These are phyloP conservation scores for Auriscalpium orientale DNA, from an alignment of 768 basidiomycete species.

Conservation along the genomic window DNA sequence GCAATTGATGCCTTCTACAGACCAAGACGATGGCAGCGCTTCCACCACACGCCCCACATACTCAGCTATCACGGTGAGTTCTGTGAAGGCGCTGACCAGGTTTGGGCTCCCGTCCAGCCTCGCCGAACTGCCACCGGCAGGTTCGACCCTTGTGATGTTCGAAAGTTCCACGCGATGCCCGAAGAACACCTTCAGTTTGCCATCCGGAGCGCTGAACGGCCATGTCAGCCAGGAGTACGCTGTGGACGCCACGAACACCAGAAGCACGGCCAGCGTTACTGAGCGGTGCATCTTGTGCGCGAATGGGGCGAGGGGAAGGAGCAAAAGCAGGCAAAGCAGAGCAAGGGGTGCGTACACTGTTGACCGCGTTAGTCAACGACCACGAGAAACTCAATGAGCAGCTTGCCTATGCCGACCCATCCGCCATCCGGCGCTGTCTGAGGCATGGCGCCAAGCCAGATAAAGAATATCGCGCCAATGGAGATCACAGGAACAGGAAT, in stretches of 20 bases:
- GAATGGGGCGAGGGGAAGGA: conserved; percentile 61
- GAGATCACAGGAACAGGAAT: conserved; percentile 46
- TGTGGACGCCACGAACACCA: conserved; percentile 32
- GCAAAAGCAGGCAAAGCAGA: conserved; percentile 39
- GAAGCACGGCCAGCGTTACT: conserved; percentile 29
- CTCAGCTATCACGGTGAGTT: conserved; percentile 35
- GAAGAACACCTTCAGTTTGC: conserved; percentile 69
- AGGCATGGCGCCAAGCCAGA: conserved; percentile 33
- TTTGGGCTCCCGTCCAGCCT: conserved; percentile 1
- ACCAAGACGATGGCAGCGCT: conserved; percentile 43
- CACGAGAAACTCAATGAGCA: not conserved
- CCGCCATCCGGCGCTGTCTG: conserved; percentile 64
- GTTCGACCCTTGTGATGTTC: not conserved
- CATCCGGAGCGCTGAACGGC: conserved; percentile 49
- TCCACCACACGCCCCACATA: conserved; percentile 39
- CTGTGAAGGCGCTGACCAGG: conserved; percentile 32
- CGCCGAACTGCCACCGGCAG: too few relatives aligned
- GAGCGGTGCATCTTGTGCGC: conserved; percentile 40
- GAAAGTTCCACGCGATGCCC: conserved; percentile 47
- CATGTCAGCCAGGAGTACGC: conserved; percentile 38
- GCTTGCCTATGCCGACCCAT: conserved; percentile 40
- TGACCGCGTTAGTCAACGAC: conserved; percentile 1
- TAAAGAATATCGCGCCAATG: conserved; percentile 40
- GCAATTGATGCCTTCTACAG: conserved; percentile 27
- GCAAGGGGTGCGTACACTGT: conserved; percentile 46